Evolutionary conservation across 805 yeast species (phyloP).

Genomic region (Metschnikowia henanensis): DNA sequence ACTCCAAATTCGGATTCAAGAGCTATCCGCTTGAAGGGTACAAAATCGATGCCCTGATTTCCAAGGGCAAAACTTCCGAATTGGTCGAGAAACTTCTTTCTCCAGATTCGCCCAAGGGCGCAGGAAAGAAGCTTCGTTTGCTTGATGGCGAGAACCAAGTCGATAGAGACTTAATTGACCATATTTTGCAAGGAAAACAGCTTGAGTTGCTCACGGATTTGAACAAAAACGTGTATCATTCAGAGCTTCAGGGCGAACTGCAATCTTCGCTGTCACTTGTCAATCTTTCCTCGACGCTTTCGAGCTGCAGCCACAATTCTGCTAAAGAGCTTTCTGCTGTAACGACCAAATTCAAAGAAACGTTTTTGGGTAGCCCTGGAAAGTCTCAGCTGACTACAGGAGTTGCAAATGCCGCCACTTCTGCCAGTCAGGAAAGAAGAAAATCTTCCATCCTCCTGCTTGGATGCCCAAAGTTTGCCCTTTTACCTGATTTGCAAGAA

Average conservation of each 20-base stretch:
- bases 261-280: constrained; percentile 36
- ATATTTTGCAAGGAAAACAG: constrained; percentile 33
- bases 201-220: constrained; percentile 37
- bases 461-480: constrained; percentile 31
- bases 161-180: constrained; percentile 31
- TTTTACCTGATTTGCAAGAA: constrained; percentile 26
- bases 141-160: constrained; percentile 23
- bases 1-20: constrained; percentile 60
- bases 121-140: constrained; percentile 32
- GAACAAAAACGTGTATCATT: constrained; percentile 33
- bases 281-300: constrained; percentile 26
- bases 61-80: constrained; percentile 18
- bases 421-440: constrained; percentile 16
- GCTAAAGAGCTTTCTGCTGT: constrained; percentile 22
- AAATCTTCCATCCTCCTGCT: constrained; percentile 27
- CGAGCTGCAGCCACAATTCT: constrained; percentile 22
- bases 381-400: background rate
- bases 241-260: constrained; percentile 31
- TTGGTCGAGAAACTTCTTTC: constrained; percentile 24
- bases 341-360: constrained; percentile 15
- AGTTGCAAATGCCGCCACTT: background rate
- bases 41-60: constrained; percentile 25
- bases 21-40: constrained; percentile 35
- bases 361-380: background rate
- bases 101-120: constrained; percentile 3